Evolutionary conservation across 352 stramenopile species (phyloP).

Genomic region (Phytopythium kandeliae): DNA sequence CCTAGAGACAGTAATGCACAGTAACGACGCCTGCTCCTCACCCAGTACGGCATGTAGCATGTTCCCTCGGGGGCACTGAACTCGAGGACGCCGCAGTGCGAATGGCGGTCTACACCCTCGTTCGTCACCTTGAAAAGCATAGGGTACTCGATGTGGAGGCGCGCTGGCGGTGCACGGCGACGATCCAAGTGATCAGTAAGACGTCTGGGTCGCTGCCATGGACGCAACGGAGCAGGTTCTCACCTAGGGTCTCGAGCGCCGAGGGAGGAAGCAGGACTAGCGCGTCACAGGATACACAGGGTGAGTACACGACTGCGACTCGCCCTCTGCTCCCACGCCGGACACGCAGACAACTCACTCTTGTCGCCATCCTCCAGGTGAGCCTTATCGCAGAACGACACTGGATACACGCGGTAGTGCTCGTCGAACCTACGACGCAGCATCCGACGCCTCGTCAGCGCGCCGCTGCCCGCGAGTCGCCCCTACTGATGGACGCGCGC

Average conservation of each 20-base stretch:
- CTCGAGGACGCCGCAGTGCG: constrained; percentile 97
- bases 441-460: neutral
- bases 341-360: too few relatives aligned
- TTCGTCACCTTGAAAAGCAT: constrained; percentile 98
- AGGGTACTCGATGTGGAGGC: constrained; percentile 97
- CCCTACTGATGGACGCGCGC: neutral
- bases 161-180: constrained; percentile 22
- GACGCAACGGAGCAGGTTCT: neutral
- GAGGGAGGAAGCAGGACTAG: constrained; percentile 94
- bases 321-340: neutral
- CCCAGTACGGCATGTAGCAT: constrained; percentile 99
- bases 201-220: too few relatives aligned
- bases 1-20: too few relatives aligned
- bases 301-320: neutral
- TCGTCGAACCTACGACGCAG: constrained; percentile 61
- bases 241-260: constrained; percentile 95
- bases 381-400: constrained; percentile 85
- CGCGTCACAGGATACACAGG: neutral
- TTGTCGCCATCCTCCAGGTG: constrained; percentile 89
- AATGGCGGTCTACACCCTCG: constrained; percentile 81
- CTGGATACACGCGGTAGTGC: constrained; percentile 82
- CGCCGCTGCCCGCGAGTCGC: too few relatives aligned
- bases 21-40: constrained; percentile 15
- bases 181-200: neutral
- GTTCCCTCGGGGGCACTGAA: constrained; percentile 98